Evolutionary conservation across 2,329 filamentous ascomycete genomes (phyloP).

Genomic region (Xylaria polymorpha): DNA sequence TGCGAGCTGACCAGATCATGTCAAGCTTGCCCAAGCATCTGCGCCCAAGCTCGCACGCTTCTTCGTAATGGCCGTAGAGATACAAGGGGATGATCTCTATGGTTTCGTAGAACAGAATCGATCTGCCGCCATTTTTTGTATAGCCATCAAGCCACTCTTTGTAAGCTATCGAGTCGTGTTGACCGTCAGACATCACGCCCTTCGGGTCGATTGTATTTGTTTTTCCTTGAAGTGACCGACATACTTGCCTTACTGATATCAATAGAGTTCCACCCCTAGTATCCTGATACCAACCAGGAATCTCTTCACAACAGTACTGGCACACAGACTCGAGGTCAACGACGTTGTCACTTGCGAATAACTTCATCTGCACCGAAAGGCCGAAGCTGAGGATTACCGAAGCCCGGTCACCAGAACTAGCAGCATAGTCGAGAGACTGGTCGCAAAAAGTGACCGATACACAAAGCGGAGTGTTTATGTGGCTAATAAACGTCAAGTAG

Average conservation of each 20-base stretch:
- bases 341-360: slow-evolving; percentile 77
- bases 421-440: slow-evolving; percentile 72
- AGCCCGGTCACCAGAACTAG: slow-evolving; percentile 75
- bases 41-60: slow-evolving; percentile 67
- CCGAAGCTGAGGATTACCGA: slow-evolving; percentile 79
- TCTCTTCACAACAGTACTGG: slow-evolving; percentile 77
- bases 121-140: slow-evolving; percentile 70
- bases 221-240: slow-evolving; percentile 79
- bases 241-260: slow-evolving; percentile 72
- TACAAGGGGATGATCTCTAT: slow-evolving; percentile 72
- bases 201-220: slow-evolving; percentile 64
- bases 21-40: slow-evolving; percentile 60
- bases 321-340: slow-evolving; percentile 77
- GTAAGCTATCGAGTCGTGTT: slow-evolving; percentile 69
- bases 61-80: slow-evolving; percentile 71
- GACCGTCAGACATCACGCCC: slow-evolving; percentile 74
- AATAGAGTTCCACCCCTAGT: slow-evolving; percentile 77
- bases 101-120: slow-evolving; percentile 75
- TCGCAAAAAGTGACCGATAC: slow-evolving; percentile 71
- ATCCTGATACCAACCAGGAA: slow-evolving; percentile 77
- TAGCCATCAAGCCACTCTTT: slow-evolving; percentile 67
- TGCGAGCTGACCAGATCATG: slow-evolving; percentile 69
- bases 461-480: slow-evolving; percentile 72
- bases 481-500: slow-evolving; percentile 76
- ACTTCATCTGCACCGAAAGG: slow-evolving; percentile 71